Conservation (phyloP, 257 asterid genomes). For the Nicotiana paniculata region DNA sequence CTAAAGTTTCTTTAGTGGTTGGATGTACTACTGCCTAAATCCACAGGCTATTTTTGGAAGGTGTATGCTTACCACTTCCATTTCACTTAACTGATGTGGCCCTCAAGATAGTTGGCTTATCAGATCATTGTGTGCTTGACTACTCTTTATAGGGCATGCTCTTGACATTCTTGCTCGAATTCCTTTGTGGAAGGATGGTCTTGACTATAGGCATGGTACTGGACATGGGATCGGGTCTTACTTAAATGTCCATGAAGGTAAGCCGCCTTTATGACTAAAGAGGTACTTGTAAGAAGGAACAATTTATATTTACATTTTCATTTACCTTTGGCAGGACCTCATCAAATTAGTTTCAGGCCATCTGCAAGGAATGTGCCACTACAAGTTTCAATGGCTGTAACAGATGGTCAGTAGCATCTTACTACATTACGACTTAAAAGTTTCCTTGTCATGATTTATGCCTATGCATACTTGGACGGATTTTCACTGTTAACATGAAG, state of each 20-base stretch:
- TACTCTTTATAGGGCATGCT: slow-evolving; percentile 52
- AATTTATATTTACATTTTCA: not conserved
- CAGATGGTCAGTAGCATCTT: slow-evolving; percentile 54
- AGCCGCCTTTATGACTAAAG: not conserved
- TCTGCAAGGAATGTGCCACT: slow-evolving; percentile 62
- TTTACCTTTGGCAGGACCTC: slow-evolving; percentile 56
- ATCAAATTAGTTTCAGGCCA: slow-evolving; percentile 86
- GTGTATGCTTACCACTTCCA: not conserved
- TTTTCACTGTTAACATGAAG: not conserved
- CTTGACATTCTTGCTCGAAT: slow-evolving; percentile 85
- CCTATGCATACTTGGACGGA: not conserved
- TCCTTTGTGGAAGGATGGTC: slow-evolving; percentile 94
- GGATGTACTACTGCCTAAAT: not conserved
- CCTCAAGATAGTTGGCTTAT: not conserved
- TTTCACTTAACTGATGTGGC: not conserved
- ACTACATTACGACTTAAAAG: not conserved
- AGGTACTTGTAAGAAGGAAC: not conserved
- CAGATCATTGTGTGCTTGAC: not conserved
- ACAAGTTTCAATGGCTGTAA: slow-evolving; percentile 86
- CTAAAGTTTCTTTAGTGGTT: not conserved
- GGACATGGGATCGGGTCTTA: slow-evolving; percentile 96
- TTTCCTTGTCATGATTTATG: not conserved
- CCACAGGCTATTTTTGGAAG: not conserved
- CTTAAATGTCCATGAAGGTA: slow-evolving; percentile 96
- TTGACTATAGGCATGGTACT: slow-evolving; percentile 96